Conservation (phyloP, 176 grass and related monocot species). For the Raddia guianensis region DNA sequence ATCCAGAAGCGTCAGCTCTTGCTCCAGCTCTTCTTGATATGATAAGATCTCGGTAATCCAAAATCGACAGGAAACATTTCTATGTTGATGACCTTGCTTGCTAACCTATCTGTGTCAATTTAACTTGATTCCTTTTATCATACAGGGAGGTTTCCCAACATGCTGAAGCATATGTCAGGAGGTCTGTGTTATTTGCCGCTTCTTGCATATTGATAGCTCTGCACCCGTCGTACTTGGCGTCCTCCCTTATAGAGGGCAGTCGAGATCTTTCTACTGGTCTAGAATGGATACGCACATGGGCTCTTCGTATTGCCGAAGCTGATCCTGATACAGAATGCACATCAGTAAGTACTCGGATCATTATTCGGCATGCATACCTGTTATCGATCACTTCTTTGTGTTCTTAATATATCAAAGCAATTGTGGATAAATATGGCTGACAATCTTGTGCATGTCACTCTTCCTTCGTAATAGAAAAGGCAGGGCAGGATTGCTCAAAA, state of each 20-base stretch:
- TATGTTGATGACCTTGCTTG: constrained; percentile 17
- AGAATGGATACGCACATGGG: constrained; percentile 90
- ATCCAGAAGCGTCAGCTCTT: constrained; percentile 89
- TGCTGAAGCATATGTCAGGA: constrained; percentile 95
- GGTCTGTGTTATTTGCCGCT: constrained; percentile 82
- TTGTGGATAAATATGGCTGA: neutral
- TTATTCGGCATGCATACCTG: constrained; percentile 18
- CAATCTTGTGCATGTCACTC: neutral
- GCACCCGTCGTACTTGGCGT: constrained; percentile 84
- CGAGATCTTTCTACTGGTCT: constrained; percentile 72
- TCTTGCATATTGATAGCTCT: constrained; percentile 86
- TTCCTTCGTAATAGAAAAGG: neutral
- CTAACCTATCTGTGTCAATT: neutral
- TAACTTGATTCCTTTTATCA: constrained; percentile 27
- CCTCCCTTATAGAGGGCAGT: constrained; percentile 83
- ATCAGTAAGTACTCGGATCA: constrained; percentile 57
- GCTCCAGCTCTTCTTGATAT: constrained; percentile 89
- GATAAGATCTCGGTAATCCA: constrained; percentile 78
- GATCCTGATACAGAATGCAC: constrained; percentile 86
- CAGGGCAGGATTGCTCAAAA: neutral
- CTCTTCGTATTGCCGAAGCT: constrained; percentile 75
- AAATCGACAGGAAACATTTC: constrained; percentile 29
- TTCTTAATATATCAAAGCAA: neutral
- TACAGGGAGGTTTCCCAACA: constrained; percentile 73
- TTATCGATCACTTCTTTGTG: neutral